Evolutionary conservation across 2,329 filamentous ascomycete species (phyloP).

Genomic region (Botryotinia globosa): DNA sequence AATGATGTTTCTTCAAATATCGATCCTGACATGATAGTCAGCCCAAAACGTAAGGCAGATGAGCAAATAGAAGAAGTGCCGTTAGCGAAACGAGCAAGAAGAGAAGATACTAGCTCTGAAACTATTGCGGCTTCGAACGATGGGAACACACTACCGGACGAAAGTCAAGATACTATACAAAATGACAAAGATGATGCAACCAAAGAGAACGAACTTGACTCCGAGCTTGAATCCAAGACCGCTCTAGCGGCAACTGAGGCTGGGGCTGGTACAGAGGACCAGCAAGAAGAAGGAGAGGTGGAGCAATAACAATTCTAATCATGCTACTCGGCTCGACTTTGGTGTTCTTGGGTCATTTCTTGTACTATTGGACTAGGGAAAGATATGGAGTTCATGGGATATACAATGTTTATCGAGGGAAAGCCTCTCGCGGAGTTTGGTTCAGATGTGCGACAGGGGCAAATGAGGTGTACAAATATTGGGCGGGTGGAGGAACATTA

Average conservation of each 20-base stretch:
- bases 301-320: constrained; percentile 3
- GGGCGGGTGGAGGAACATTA: neutral
- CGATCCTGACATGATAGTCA: neutral
- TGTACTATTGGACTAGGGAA: constrained; percentile 12
- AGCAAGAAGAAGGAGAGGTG: constrained; percentile 13
- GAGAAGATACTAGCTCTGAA: neutral
- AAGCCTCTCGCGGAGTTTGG: constrained; percentile 2
- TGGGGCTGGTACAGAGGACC: neutral
- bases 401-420: neutral
- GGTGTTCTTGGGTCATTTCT: constrained; percentile 2
- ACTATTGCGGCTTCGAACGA: neutral
- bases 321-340: neutral
- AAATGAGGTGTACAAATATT: constrained; percentile 6
- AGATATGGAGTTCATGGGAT: neutral
- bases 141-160: neutral
- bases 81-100: constrained; percentile 9
- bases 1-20: constrained; percentile 18
- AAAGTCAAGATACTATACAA: neutral
- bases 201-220: neutral
- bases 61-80: constrained; percentile 7
- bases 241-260: neutral
- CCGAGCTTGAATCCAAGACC: neutral
- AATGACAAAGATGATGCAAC: neutral
- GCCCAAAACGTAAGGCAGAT: constrained; percentile 21
- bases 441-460: neutral